A percentile compares a stretch with the other conserved stretches of the same genome.
Conservation (phyloP, 345 rosid genomes). For the Populus alba region DNA sequence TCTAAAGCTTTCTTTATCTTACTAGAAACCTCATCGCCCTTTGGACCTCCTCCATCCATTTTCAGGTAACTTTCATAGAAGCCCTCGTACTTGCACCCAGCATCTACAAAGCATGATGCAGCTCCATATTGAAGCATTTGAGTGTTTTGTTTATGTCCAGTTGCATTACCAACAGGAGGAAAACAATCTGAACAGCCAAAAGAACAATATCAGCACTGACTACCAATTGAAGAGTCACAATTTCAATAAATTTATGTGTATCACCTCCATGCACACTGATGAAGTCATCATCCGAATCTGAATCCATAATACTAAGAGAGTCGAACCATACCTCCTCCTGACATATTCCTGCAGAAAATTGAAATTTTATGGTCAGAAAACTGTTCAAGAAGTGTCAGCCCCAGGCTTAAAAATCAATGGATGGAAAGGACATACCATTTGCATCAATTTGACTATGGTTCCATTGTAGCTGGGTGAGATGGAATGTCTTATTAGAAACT, state of each 20-base stretch:
- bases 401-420: not conserved
- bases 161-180: slow-evolving; percentile 30
- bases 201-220: not conserved
- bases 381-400: not conserved
- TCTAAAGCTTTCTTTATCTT: slow-evolving; percentile 37
- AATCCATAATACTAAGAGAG: slow-evolving; percentile 65
- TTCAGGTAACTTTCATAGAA: slow-evolving; percentile 57
- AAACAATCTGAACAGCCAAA: slow-evolving; percentile 34
- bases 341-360: slow-evolving; percentile 44
- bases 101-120: slow-evolving; percentile 44
- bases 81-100: slow-evolving; percentile 49
- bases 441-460: slow-evolving; percentile 63
- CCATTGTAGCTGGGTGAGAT: slow-evolving; percentile 72
- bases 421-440: slow-evolving; percentile 34
- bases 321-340: slow-evolving; percentile 85
- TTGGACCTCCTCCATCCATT: slow-evolving; percentile 38
- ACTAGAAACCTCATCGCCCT: slow-evolving; percentile 5
- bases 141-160: slow-evolving; percentile 33
- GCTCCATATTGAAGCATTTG: slow-evolving; percentile 55
- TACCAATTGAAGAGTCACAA: not conserved
- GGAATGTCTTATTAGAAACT: slow-evolving; percentile 53
- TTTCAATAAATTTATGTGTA: not conserved
- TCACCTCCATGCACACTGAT: slow-evolving; percentile 52
- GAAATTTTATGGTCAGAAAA: not conserved
- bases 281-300: slow-evolving; percentile 79